Evolutionary conservation across 805 yeast species (phyloP).

Genomic region (Yarrowia sp.): DNA sequence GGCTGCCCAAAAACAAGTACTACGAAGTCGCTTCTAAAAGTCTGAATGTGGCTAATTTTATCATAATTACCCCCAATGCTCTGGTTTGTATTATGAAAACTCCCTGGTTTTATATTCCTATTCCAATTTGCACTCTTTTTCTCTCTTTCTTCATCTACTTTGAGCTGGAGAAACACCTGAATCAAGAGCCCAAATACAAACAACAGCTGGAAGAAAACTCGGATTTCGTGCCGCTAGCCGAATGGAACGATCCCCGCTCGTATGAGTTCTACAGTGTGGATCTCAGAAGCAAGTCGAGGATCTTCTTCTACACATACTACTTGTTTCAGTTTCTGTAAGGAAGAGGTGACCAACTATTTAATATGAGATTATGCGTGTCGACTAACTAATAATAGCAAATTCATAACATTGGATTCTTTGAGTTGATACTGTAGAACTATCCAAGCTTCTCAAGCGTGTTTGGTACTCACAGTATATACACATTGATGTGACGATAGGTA

Average conservation of each 20-base stretch:
- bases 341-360: too few relatives aligned
- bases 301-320: neutral
- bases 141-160: neutral
- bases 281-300: neutral
- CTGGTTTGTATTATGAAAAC: neutral
- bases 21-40: neutral
- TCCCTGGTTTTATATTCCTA: neutral
- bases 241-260: neutral
- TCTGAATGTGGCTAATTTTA: too few relatives aligned
- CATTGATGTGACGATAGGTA: too few relatives aligned
- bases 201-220: neutral
- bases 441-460: too few relatives aligned
- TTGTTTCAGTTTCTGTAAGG: neutral
- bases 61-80: too few relatives aligned
- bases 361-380: too few relatives aligned
- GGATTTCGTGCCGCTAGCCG: neutral
- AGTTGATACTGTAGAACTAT: too few relatives aligned
- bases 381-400: too few relatives aligned
- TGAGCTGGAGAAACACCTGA: neutral
- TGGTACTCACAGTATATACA: too few relatives aligned
- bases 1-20: slow-evolving; percentile 1
- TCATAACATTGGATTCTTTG: too few relatives aligned
- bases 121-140: neutral
- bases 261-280: neutral
- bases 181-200: neutral